Conservation (phyloP, 1,284 basidiomycete species). For the Wallemia ichthyophaga region DNA sequence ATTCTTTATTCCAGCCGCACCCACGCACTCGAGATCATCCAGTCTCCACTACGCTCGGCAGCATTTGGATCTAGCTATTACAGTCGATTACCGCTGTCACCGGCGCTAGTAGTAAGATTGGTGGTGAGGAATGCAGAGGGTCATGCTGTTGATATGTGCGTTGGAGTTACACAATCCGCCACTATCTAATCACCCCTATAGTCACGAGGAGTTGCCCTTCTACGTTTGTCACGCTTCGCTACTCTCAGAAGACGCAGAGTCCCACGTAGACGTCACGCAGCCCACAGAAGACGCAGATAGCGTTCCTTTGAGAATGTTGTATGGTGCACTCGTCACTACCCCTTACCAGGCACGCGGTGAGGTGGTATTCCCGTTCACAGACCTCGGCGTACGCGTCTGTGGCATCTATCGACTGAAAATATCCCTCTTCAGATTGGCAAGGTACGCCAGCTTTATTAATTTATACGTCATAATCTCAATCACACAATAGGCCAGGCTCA, state of each 20-base stretch:
- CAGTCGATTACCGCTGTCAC: slow-evolving; percentile 47
- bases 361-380: slow-evolving; percentile 61
- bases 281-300: slow-evolving; percentile 12
- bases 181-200: slow-evolving; percentile 5
- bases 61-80: slow-evolving; percentile 42
- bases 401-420: slow-evolving; percentile 47
- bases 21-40: slow-evolving; percentile 19
- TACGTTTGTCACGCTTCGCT: slow-evolving; percentile 46
- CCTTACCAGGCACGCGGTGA: slow-evolving; percentile 40
- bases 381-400: slow-evolving; percentile 46
- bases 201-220: slow-evolving; percentile 50
- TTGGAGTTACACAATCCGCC: slow-evolving; percentile 1
- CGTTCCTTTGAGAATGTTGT: slow-evolving; percentile 29
- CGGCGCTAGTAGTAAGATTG: slow-evolving; percentile 45
- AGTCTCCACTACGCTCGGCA: slow-evolving; percentile 43
- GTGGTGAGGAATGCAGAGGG: slow-evolving; percentile 27
- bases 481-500: background rate
- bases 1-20: background rate
- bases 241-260: slow-evolving; percentile 27
- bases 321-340: slow-evolving; percentile 54
- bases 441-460: slow-evolving; percentile 22
- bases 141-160: slow-evolving; percentile 18
- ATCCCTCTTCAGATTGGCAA: slow-evolving; percentile 38
- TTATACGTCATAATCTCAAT: background rate
- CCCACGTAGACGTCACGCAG: slow-evolving; percentile 6